These are phyloP conservation scores for Miamiensis avidus DNA, from an alignment of 169 alveolate genomes.

Conservation along the genomic window DNA sequence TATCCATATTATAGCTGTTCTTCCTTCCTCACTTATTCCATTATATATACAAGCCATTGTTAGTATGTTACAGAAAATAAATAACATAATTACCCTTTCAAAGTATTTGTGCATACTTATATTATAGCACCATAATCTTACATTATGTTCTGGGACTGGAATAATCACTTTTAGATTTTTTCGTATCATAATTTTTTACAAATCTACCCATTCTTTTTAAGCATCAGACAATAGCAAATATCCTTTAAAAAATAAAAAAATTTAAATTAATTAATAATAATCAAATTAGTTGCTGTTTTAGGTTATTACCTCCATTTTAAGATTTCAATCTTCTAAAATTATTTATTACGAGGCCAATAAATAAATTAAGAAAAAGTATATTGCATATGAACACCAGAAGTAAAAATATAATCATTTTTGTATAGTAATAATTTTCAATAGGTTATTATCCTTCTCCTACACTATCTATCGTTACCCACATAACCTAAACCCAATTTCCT, in stretches of 20 bases:
- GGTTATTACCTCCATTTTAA: neutral
- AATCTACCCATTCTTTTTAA: conserved; percentile 6
- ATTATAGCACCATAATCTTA: neutral
- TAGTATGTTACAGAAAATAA: neutral
- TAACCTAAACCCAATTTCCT: conserved; percentile 8
- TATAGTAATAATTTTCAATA: neutral
- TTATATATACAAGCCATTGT: neutral
- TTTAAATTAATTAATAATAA: too few relatives aligned
- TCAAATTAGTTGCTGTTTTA: too few relatives aligned
- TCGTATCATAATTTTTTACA: conserved; percentile 1
- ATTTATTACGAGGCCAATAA: conserved; percentile 18
- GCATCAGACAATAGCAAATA: neutral
- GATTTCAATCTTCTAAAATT: conserved; percentile 18
- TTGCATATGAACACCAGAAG: conserved; percentile 17
- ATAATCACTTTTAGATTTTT: conserved; percentile 7
- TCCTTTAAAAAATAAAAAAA: neutral
- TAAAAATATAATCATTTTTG: neutral
- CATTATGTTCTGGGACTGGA: conserved; percentile 10
- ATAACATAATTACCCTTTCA: conserved; percentile 13
- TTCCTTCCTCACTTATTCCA: conserved; percentile 5
- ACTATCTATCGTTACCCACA: conserved; percentile 18
- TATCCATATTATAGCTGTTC: neutral
- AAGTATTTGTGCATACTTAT: neutral
- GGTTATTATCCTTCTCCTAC: conserved; percentile 9
- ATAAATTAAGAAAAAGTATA: neutral